phyloP scores from a whole-genome alignment of 805 yeast genomes.

The Metschnikowia gruessii region DNA sequence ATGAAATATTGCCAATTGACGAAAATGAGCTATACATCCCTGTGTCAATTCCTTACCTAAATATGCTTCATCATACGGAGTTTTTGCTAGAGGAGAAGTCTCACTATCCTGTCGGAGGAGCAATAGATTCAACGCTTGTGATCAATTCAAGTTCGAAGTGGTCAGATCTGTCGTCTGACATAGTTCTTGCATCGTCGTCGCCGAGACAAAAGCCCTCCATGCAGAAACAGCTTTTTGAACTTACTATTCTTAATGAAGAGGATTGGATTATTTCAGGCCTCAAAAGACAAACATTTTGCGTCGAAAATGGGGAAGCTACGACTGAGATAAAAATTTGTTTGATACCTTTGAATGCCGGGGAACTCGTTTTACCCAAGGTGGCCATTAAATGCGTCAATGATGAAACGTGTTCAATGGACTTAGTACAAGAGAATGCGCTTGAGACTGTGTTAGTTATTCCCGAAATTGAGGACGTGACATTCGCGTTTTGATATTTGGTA shows the following conservation, averaged over 20 bases:
- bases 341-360: slow-evolving; percentile 77
- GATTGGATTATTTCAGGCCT: slow-evolving; percentile 81
- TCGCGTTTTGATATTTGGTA: slow-evolving; percentile 44
- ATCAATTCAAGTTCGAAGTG: slow-evolving; percentile 48
- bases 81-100: slow-evolving; percentile 35
- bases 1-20: not conserved
- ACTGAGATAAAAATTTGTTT: slow-evolving; percentile 43
- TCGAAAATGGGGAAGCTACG: slow-evolving; percentile 23
- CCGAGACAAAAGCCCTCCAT: slow-evolving; percentile 4
- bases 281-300: slow-evolving; percentile 49
- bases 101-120: slow-evolving; percentile 61
- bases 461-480: slow-evolving; percentile 58
- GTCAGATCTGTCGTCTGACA: slow-evolving; percentile 24
- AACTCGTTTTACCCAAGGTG: slow-evolving; percentile 62
- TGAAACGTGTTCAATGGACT: slow-evolving; percentile 46
- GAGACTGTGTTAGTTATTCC: slow-evolving; percentile 73
- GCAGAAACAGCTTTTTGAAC: slow-evolving; percentile 33
- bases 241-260: slow-evolving; percentile 55
- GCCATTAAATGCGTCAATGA: slow-evolving; percentile 32
- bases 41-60: slow-evolving; percentile 61
- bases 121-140: slow-evolving; percentile 45
- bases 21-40: slow-evolving; percentile 39
- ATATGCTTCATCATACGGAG: slow-evolving; percentile 58
- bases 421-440: slow-evolving; percentile 64
- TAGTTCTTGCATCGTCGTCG: slow-evolving; percentile 15